Conservation (phyloP, 192 early-diverging fungal genomes). For the Coemansia sp. region DNA sequence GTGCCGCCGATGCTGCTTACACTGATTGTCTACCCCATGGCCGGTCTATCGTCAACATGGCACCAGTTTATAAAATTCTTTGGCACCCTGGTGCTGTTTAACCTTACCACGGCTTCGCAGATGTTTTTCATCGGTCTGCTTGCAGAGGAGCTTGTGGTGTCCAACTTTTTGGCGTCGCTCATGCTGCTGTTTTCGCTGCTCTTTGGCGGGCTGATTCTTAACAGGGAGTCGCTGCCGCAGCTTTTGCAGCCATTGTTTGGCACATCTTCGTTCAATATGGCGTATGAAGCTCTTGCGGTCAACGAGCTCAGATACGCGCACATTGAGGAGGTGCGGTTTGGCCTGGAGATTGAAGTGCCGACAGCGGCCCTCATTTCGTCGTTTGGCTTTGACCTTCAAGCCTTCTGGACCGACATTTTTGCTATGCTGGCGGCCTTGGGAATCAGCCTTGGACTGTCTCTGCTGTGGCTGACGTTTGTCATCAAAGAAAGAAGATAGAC, state of each 20-base stretch:
- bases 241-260: constrained; percentile 57
- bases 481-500: constrained; percentile 80
- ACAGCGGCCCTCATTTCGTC: constrained; percentile 80
- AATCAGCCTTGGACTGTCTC: constrained; percentile 63
- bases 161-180: constrained; percentile 73
- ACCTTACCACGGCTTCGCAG: constrained; percentile 67
- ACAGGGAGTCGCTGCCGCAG: constrained; percentile 76
- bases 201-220: constrained; percentile 86
- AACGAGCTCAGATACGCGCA: constrained; percentile 84
- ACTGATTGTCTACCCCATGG: constrained; percentile 82
- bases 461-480: constrained; percentile 71
- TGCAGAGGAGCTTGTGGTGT: constrained; percentile 66
- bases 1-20: constrained; percentile 78
- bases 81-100: constrained; percentile 77
- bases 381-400: constrained; percentile 81
- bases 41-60: constrained; percentile 64
- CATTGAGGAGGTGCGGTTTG: constrained; percentile 74
- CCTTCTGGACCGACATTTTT: constrained; percentile 78
- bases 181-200: constrained; percentile 86
- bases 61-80: constrained; percentile 68
- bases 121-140: constrained; percentile 77
- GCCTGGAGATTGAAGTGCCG: constrained; percentile 81
- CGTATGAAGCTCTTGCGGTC: constrained; percentile 83
- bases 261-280: constrained; percentile 83
- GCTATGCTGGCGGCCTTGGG: constrained; percentile 57